Base-by-base conservation (phyloP, 108 stramenopile genomes). In the Epithemia pelagica region DNA sequence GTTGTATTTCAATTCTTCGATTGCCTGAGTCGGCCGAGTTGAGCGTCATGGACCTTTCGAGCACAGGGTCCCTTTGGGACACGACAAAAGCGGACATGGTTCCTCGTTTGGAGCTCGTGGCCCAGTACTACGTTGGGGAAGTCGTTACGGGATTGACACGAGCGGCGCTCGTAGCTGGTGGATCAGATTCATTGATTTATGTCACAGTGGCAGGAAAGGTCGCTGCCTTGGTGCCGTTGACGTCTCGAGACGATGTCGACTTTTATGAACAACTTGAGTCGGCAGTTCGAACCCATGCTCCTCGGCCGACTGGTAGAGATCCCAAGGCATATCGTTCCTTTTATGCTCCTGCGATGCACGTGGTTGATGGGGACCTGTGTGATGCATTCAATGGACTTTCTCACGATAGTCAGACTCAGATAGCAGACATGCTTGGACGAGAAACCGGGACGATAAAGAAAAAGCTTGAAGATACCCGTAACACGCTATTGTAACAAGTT, bases 341-440 rank as follows among this genome's bases (percentile, higher is more conserved):
- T 62, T 99, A 91, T 79, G 78, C 88, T 21, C 96, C 96, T 30
- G 74, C 90, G 7, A 95, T 96, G 84, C 91, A 96, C 60, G 84
- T 96, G 1, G 70, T 97, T 37, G 98, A 99, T 74, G 96, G 96
- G n/a, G 96, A 96, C 64, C 78, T 98, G 2, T 98, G 98, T 70
- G 94, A 94, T 77, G 88, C 87, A 33, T 98, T 88, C 73, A 70
- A 73, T 25, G 57, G 62, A 31, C 77, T 99, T 56, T 71, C 89
- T 18, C 76, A 73, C 61, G 86, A 88, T 15, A 79, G 86, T 51
- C 96, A 95, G 59, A 75, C 84, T 27, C 86, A 84, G 58, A 86
- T 96, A 72, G 96, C 97, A 15, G 90, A 84, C 51, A 74, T 79
- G 28, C 81, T 99, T 27, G 97, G 97, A 68, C 71, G 95, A 27